These are phyloP conservation scores for Trametes hirsuta DNA, from an alignment of 1,284 basidiomycete species.

Conservation along the genomic window DNA sequence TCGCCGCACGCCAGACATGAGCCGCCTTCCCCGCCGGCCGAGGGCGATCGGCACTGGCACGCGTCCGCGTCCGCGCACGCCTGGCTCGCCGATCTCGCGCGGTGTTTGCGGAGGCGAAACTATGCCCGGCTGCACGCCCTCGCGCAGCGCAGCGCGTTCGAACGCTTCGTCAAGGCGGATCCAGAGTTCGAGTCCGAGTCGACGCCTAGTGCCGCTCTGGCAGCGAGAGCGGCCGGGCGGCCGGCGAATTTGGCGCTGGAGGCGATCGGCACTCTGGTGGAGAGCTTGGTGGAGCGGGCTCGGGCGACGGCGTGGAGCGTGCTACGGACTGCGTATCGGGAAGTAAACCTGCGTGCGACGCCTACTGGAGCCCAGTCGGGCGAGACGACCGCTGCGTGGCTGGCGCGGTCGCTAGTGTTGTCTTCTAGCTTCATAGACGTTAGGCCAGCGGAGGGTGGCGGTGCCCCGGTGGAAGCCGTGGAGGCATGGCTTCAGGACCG, in stretches of 20 bases:
- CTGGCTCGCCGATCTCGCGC: slow-evolving; percentile 55
- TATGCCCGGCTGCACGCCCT: slow-evolving; percentile 53
- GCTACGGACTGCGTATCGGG: slow-evolving; percentile 66
- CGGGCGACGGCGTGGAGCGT: slow-evolving; percentile 60
- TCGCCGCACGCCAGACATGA: background rate
- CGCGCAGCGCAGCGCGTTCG: slow-evolving; percentile 32
- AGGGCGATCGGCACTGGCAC: background rate
- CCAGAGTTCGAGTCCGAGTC: too few species aligned
- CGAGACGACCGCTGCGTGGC: slow-evolving; percentile 50
- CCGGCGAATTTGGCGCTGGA: slow-evolving; percentile 39
- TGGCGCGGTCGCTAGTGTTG: slow-evolving; percentile 51
- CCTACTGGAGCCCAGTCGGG: slow-evolving; percentile 33
- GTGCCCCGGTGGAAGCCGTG: slow-evolving; percentile 20
- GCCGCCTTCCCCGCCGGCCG: slow-evolving; percentile 1
- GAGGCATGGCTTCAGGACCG: slow-evolving; percentile 57
- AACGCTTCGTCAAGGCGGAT: slow-evolving; percentile 4
- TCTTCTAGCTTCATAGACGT: background rate
- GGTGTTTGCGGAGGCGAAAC: slow-evolving; percentile 51
- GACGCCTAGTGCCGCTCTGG: background rate
- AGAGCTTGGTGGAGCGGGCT: slow-evolving; percentile 50
- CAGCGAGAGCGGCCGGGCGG: background rate
- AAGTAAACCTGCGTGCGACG: slow-evolving; percentile 41
- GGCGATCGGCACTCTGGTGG: slow-evolving; percentile 49
- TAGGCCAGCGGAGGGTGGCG: background rate
- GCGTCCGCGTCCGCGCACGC: slow-evolving; percentile 24